Evolutionary conservation across 805 yeast species (phyloP).

Genomic region (Grigorovia jiainica): DNA sequence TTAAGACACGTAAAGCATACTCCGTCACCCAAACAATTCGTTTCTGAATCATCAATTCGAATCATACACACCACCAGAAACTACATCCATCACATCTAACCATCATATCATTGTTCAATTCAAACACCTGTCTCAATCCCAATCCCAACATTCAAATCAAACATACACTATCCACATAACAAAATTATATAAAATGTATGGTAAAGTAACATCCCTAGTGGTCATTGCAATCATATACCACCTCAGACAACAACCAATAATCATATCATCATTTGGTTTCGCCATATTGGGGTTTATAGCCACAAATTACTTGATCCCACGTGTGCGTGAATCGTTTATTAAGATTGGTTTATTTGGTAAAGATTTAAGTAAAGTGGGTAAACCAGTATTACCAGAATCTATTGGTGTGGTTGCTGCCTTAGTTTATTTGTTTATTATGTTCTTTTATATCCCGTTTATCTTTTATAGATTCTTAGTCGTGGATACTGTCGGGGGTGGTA

Average conservation of each 20-base stretch:
- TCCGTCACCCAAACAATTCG: too few relatives aligned
- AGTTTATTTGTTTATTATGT: conserved; percentile 70
- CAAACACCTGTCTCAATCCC: too few relatives aligned
- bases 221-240: conserved; percentile 11
- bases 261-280: conserved; percentile 52
- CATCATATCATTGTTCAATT: too few relatives aligned
- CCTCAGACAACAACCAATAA: conserved; percentile 17
- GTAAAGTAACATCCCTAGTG: conserved; percentile 6
- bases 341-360: conserved; percentile 76
- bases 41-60: too few relatives aligned
- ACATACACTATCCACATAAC: neutral
- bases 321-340: conserved; percentile 54
- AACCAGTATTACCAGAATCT: conserved; percentile 76
- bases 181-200: conserved; percentile 6
- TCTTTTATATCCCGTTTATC: conserved; percentile 78
- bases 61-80: too few relatives aligned
- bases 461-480: conserved; percentile 67
- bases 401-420: conserved; percentile 86
- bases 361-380: conserved; percentile 70
- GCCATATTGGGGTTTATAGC: conserved; percentile 54
- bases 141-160: too few relatives aligned
- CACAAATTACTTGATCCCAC: conserved; percentile 58
- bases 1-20: too few relatives aligned
- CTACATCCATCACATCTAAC: too few relatives aligned
- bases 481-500: conserved; percentile 50